phyloP scores from a whole-genome alignment of 306 rosid species.

The Vicia villosa region DNA sequence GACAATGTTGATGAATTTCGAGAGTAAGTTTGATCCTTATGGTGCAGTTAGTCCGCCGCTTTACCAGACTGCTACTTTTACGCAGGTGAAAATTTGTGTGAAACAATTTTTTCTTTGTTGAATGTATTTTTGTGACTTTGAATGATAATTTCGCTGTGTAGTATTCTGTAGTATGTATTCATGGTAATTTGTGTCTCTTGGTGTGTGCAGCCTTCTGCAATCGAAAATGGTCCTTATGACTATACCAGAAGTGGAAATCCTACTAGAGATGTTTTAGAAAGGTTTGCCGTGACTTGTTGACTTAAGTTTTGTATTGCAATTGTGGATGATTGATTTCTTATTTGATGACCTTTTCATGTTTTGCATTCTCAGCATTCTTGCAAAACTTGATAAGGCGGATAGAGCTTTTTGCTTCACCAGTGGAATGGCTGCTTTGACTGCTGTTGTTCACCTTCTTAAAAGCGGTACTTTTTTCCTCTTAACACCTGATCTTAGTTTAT shows the following conservation, averaged over 20 bases:
- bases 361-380: slow-evolving; percentile 64
- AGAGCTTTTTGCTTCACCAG: slow-evolving; percentile 93
- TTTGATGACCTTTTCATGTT: slow-evolving; percentile 23
- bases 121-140: slow-evolving; percentile 6
- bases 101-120: background rate
- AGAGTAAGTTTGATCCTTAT: slow-evolving; percentile 76
- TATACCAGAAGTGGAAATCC: slow-evolving; percentile 98
- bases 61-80: slow-evolving; percentile 93
- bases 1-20: slow-evolving; percentile 77
- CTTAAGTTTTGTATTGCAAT: slow-evolving; percentile 24
- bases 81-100: slow-evolving; percentile 64
- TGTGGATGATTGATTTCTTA: slow-evolving; percentile 2
- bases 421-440: slow-evolving; percentile 94
- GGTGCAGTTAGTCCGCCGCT: slow-evolving; percentile 74
- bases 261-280: slow-evolving; percentile 80
- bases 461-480: slow-evolving; percentile 57
- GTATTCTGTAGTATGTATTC: slow-evolving; percentile 19
- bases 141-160: background rate
- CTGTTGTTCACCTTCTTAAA: slow-evolving; percentile 81
- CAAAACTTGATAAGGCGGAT: slow-evolving; percentile 90
- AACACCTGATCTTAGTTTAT: slow-evolving; percentile 23
- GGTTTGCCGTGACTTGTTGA: slow-evolving; percentile 46
- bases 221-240: slow-evolving; percentile 85
- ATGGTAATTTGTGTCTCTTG: slow-evolving; percentile 18
- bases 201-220: slow-evolving; percentile 82